Conservation (phyloP, 2,329 filamentous ascomycete genomes). For the Aspergillus ibericus region DNA sequence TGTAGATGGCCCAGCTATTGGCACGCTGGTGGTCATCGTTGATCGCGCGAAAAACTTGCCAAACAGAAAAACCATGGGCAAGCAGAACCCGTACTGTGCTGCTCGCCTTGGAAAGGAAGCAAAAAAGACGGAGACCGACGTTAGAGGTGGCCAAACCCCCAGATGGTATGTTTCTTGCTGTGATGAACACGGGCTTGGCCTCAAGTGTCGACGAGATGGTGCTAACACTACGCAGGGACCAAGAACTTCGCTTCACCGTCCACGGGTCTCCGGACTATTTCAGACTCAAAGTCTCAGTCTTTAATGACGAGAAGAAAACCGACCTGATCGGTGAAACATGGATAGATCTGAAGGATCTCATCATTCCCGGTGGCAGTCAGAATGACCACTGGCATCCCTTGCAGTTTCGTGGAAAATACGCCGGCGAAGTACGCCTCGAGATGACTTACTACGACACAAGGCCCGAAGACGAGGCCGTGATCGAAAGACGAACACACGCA, state of each 20-base stretch:
- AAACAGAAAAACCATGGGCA: slow-evolving; percentile 95
- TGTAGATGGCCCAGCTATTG: slow-evolving; percentile 88
- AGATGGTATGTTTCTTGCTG: slow-evolving; percentile 69
- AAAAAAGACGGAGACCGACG: slow-evolving; percentile 93
- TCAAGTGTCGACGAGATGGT: neutral
- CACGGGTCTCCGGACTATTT: slow-evolving; percentile 97
- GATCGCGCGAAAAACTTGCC: slow-evolving; percentile 96
- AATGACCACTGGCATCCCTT: slow-evolving; percentile 89
- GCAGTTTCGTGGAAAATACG: slow-evolving; percentile 89
- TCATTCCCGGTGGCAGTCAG: slow-evolving; percentile 86
- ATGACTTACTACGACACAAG: slow-evolving; percentile 93
- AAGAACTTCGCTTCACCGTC: slow-evolving; percentile 92
- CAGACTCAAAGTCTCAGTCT: slow-evolving; percentile 90
- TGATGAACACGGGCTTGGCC: neutral
- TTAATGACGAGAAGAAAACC: slow-evolving; percentile 98
- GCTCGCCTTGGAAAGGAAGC: slow-evolving; percentile 93
- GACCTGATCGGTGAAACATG: slow-evolving; percentile 94
- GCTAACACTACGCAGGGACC: slow-evolving; percentile 67
- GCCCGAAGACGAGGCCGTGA: slow-evolving; percentile 71
- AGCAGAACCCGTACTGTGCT: slow-evolving; percentile 97
- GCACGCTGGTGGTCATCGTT: slow-evolving; percentile 86
- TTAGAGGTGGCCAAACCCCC: slow-evolving; percentile 91
- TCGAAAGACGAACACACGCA: slow-evolving; percentile 54
- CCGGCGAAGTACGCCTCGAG: slow-evolving; percentile 90
- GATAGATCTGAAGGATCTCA: slow-evolving; percentile 77